These are phyloP conservation scores for Cladosporium sp. DNA, from an alignment of 2,329 filamentous ascomycete species.

Conservation along the genomic window DNA sequence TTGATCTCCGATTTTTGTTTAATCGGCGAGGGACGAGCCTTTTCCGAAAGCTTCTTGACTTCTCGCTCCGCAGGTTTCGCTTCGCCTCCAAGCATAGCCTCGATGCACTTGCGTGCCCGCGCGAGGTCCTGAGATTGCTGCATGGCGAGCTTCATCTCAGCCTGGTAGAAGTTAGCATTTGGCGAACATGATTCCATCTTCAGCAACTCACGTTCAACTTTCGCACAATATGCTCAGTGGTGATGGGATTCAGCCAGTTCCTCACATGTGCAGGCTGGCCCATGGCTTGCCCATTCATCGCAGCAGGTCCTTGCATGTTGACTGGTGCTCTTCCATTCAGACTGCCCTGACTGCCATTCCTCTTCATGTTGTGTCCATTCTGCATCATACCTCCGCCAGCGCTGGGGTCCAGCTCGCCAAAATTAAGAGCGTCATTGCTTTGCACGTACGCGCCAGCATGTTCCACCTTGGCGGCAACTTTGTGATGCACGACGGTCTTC, in stretches of 20 bases:
- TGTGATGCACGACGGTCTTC: constrained; percentile 97
- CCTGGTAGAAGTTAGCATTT: constrained; percentile 45
- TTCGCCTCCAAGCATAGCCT: constrained; percentile 70
- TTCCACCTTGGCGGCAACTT: constrained; percentile 94
- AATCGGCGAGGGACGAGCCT: constrained; percentile 41
- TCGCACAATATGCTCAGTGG: constrained; percentile 92
- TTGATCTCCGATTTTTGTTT: constrained; percentile 72
- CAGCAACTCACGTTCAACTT: constrained; percentile 65
- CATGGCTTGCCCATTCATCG: constrained; percentile 53
- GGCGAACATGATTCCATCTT: background rate
- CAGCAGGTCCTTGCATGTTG: constrained; percentile 51
- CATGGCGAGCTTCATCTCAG: constrained; percentile 84
- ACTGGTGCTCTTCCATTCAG: constrained; percentile 58
- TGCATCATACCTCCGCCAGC: constrained; percentile 66
- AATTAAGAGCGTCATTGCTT: constrained; percentile 77
- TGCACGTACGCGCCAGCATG: constrained; percentile 80
- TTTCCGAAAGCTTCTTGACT: constrained; percentile 44
- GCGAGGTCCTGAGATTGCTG: constrained; percentile 83
- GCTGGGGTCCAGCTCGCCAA: constrained; percentile 80
- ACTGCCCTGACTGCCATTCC: constrained; percentile 47
- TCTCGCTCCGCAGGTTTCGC: constrained; percentile 42
- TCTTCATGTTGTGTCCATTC: constrained; percentile 61
- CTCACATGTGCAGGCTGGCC: constrained; percentile 72
- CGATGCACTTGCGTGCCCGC: constrained; percentile 77
- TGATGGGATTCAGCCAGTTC: constrained; percentile 83